Base-by-base conservation (phyloP, 805 yeast genomes). In the Ogataea haglerorum region DNA sequence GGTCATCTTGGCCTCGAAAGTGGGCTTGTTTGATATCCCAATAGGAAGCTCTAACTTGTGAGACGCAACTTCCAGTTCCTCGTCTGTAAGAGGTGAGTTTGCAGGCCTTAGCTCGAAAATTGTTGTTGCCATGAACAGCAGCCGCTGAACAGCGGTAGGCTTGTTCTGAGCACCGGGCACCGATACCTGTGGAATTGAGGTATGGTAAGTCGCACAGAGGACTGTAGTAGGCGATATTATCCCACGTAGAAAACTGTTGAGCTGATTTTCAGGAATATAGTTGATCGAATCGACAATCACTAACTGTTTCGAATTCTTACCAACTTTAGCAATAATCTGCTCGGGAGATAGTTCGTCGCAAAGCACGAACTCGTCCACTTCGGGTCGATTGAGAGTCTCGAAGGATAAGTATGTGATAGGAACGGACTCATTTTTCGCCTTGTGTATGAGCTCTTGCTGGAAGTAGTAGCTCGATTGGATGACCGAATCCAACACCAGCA, bases 71-170 rank as follows among this genome's bases (percentile, higher is more conserved):
- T 72, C 77, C 16, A 74, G 49, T 9, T 69, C 70, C 24, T 74
- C 79, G 24, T 76, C 81, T 2, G 58, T 45, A 6, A 43, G 36
- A 17, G 35, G 30, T 29, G 19, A 30, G n/a, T 26, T 23, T 10
- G 42, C 25, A 5, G 91, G 88, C 15, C 69, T 60, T 0, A 86
- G 60, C 25, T 81, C 82, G 31, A 90, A 69, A 1, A 86, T 75
- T 1, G 86, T 70, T 2, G 91, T 82, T 2, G 97, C 89, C 57
- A 89, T 76, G 55, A 78, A 88, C 26, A 73, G 66, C 21, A 88
- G 64, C 17, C 52, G 45, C 3, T 54, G 46, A 8, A 61, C 43
- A 5, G 46, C 17, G 13, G 44, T 41, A 2, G 65, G 64, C 26
- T 33, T 30, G 23, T 49, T 51, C 2, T 51, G 47, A 2, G 33